Evolutionary conservation across 495 filamentous ascomycete species (phyloP), one percentile per base, ranked within the genome.

Genomic region (Trichoderma asperelloides): DNA sequence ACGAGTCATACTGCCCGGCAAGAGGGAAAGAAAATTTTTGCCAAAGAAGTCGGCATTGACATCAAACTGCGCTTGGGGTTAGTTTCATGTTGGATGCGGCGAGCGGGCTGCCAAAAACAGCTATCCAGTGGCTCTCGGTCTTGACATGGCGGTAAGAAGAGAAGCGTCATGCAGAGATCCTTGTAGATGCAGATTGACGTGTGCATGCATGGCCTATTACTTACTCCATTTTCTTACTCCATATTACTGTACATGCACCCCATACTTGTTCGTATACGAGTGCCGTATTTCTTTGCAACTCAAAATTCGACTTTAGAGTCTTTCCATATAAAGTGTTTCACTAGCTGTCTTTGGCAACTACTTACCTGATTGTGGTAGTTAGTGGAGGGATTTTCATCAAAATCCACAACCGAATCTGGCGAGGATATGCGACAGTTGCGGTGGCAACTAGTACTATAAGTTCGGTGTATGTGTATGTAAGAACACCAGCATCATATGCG

Each of bases 161-260:
- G 55, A 60, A 23, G 49, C 15, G 9, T 11, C 27, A 13, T 28
- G 55, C 55, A 30, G 25, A 30, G 55, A 60, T 18, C 55, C 55
- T 21, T 27, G 55, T 60, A 60, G 55, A 60, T 60, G 55, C 55
- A 60, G 55, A 11, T 60, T 60, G 55, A 60, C 55, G 55, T 60
- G 55, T 60, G 55, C 27, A 60, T 60, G 55, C 55, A 60, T 25
- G 55, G 3, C 55, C 27, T 28, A 60, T 60, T 60, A 60, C 43
- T 47, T 47, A 47, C 43, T n/a, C 13, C 13, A 41, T 13, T 13
- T 41, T 41, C n/a, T 41, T 41, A 41, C 45, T 49, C 43, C 43
- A 47, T 47, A 12, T 47, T 47, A 47, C 43, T 21, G 21, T 11
- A 25, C 49, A 55, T 55, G 49, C 49, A 55, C 55, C 27, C 23